Conservation (phyloP, 768 basidiomycete species). For the Suillus fuscotomentosus region DNA sequence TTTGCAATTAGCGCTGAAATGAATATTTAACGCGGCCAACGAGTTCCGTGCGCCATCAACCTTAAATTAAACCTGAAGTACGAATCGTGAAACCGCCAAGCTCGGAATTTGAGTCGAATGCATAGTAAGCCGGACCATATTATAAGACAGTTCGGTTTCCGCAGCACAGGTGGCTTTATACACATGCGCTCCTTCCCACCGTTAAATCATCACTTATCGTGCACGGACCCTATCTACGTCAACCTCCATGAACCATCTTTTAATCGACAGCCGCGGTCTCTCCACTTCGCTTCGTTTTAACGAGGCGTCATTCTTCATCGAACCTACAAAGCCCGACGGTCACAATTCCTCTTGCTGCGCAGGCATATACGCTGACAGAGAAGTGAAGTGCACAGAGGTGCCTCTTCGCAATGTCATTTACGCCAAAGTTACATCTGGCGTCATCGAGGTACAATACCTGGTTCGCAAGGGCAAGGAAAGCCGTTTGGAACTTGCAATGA, state of each 20-base stretch:
- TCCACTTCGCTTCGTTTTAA: slow-evolving; percentile 26
- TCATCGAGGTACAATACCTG: slow-evolving; percentile 53
- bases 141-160: not conserved
- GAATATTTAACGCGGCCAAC: too few relatives aligned
- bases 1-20: too few relatives aligned
- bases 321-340: slow-evolving; percentile 8
- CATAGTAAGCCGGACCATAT: not conserved
- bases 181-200: not conserved
- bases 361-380: slow-evolving; percentile 2
- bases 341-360: slow-evolving; percentile 8
- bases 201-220: not conserved
- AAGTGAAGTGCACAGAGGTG: slow-evolving; percentile 22
- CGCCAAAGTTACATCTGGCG: slow-evolving; percentile 38
- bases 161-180: not conserved
- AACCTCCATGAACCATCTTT: not conserved
- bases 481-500: slow-evolving; percentile 35
- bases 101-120: too few relatives aligned
- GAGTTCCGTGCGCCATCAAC: too few relatives aligned
- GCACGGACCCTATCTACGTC: not conserved
- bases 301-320: slow-evolving; percentile 26
- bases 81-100: too few relatives aligned
- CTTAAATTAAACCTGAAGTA: too few relatives aligned
- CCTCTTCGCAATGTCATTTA: slow-evolving; percentile 55
- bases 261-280: slow-evolving; percentile 14
- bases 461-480: slow-evolving; percentile 41